Evolutionary conservation across 139 green algal species (phyloP).

Genomic region (Eudorina sp.): DNA sequence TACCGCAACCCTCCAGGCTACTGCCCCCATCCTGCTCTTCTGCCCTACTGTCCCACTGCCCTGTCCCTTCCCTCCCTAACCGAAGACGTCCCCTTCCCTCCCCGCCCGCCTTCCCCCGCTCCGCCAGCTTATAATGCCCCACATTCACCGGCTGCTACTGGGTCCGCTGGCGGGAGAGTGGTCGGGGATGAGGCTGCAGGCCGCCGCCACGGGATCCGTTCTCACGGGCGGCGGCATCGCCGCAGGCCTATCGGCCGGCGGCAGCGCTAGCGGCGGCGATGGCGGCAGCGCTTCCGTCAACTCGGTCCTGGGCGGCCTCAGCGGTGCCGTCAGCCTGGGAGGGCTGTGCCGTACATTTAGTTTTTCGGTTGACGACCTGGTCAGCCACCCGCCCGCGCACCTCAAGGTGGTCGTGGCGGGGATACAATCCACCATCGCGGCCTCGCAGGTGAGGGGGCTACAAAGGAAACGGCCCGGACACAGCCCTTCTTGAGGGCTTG

Average conservation of each 20-base stretch:
- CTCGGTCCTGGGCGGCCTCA: background rate
- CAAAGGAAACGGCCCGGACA: too few species aligned
- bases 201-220: background rate
- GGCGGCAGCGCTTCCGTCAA: background rate
- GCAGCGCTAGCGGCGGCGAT: background rate
- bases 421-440: conserved; percentile 35
- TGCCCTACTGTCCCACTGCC: too few species aligned
- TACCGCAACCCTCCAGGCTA: too few species aligned
- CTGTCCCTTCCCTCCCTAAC: too few species aligned
- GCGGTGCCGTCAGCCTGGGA: background rate
- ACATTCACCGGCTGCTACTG: conserved; percentile 41
- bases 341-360: background rate
- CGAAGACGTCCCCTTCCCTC: background rate
- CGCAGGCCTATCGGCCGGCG: background rate
- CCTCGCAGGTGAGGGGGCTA: conserved; percentile 14
- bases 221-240: background rate
- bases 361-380: conserved; percentile 25
- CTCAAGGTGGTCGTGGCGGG: conserved; percentile 37
- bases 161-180: conserved; percentile 40
- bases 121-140: conserved; percentile 34
- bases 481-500: too few species aligned
- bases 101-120: background rate
- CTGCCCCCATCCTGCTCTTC: too few species aligned
- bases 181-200: conserved; percentile 34
- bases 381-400: conserved; percentile 19